These are phyloP conservation scores for Caryopteris hybrid DNA, from an alignment of 305 asterid species.

Conservation along the genomic window DNA sequence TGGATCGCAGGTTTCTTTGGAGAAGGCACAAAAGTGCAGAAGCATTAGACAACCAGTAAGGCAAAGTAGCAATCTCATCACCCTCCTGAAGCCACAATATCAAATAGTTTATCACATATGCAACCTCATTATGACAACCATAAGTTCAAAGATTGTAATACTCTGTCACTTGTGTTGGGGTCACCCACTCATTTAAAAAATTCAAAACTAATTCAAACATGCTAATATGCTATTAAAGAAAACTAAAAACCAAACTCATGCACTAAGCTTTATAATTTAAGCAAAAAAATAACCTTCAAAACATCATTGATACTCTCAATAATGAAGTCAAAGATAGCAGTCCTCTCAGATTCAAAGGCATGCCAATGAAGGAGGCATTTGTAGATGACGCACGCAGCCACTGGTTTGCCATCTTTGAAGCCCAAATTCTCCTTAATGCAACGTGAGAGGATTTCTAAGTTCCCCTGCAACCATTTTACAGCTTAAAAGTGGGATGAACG, in stretches of 20 bases:
- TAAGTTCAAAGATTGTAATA: not conserved
- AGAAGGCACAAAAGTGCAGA: conserved; percentile 94
- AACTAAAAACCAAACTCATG: not conserved
- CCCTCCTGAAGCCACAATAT: conserved; percentile 59
- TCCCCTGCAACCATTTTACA: conserved; percentile 48
- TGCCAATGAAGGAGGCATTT: conserved; percentile 94
- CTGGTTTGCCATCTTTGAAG: conserved; percentile 85
- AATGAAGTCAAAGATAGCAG: conserved; percentile 77
- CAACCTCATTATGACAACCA: conserved; percentile 4
- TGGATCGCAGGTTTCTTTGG: conserved; percentile 83
- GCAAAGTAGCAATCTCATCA: conserved; percentile 65
- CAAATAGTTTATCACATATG: conserved; percentile 4
- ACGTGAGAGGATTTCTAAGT: conserved; percentile 66
- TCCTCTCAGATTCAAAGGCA: conserved; percentile 93
- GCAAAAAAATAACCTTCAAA: conserved; percentile 55
- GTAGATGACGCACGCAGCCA: conserved; percentile 92
- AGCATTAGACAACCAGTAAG: conserved; percentile 92
- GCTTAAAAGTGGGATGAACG: conserved; percentile 1
- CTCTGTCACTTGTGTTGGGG: not conserved
- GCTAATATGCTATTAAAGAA: not conserved
- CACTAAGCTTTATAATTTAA: not conserved
- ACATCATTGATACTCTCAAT: conserved; percentile 76
- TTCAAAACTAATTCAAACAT: conserved; percentile 3
- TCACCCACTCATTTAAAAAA: not conserved
- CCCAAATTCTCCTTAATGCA: conserved; percentile 91